Evolutionary conservation across 768 basidiomycete species (phyloP).

Genomic region (Hydnum rufescens): DNA sequence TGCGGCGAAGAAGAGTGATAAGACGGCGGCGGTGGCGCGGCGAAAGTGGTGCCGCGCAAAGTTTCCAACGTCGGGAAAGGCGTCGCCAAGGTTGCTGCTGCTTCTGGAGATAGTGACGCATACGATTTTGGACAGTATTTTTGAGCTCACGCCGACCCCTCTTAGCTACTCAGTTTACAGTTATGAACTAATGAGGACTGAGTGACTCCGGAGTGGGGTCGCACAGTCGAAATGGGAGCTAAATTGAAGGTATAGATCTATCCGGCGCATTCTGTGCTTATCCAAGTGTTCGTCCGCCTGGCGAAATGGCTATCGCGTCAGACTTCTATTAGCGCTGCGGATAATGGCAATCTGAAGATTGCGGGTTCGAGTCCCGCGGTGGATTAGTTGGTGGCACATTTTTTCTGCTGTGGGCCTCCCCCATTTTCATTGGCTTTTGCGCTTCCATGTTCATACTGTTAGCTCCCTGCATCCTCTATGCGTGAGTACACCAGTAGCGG

Average conservation of each 20-base stretch:
- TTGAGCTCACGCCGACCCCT: too few species aligned
- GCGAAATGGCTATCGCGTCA: conserved; percentile 8
- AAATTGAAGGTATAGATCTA: too few species aligned
- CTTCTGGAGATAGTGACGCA: conserved; percentile 17
- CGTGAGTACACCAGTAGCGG: too few species aligned
- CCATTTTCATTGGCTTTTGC: background rate
- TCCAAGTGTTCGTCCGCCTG: too few species aligned
- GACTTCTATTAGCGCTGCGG: conserved; percentile 3
- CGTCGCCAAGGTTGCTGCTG: conserved; percentile 12
- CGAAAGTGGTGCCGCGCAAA: conserved; percentile 1
- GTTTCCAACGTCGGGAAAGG: conserved; percentile 10
- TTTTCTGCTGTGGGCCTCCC: background rate
- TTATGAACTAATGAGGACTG: too few species aligned
- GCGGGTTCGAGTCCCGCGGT: conserved; percentile 9
- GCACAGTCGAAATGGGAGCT: too few species aligned
- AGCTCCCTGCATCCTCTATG: background rate
- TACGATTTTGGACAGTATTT: conserved; percentile 47
- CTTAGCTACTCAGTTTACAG: too few species aligned
- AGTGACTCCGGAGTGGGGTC: too few species aligned
- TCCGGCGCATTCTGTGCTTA: too few species aligned
- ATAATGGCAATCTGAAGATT: conserved; percentile 5
- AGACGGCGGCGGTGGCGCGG: conserved; percentile 5
- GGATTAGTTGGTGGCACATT: background rate
- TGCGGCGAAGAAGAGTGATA: conserved; percentile 17
- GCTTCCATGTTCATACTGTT: background rate